Evolutionary conservation across 306 rosid genomes (phyloP), one percentile per base, ranked within the genome.

Genomic region (Lupinus albus): DNA sequence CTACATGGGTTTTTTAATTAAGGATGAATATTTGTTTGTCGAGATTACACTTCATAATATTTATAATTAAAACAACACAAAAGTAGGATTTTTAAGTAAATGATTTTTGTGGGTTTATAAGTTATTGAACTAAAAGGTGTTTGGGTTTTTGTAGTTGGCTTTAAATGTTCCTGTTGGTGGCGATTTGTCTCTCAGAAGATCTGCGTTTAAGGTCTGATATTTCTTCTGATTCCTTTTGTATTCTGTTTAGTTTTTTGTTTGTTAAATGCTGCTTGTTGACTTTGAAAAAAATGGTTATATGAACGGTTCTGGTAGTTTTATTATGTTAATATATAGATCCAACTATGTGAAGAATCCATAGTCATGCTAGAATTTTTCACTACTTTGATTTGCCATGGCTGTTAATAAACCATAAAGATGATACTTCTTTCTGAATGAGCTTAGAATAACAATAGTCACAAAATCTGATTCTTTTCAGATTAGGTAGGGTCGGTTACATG

Each of bases 181-280:
- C 64, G 85, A 81, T 78, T 70, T 77, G 25, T 60, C 82, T 63
- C 62, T 70, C 65, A 74, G 76, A 78, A 81, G 82, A 78, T 81
- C 82, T 53, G 78, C 60, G 16, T 67, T 81, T 48, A 81, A 81
- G 85, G 85, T 81, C 70, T 74, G 61, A 45, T 28, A 4, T 47
- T 65, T 44, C 41, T 52, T 46, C 5, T 58, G 38, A 32, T 74
- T 69, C 16, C 0, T 1, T 73, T 74, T 61, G 12, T 36, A 12
- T n/a, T n/a, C n/a, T n/a, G n/a, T n/a, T n/a, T n/a, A n/a, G n/a
- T n/a, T n/a, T n/a, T n/a, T n/a, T n/a, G n/a, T n/a, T n/a, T n/a
- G n/a, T n/a, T n/a, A n/a, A n/a, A n/a, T n/a, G n/a, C n/a, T 68
- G 62, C 39, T 39, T 36, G 49, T 48, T 67, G 51, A 28, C 71